Evolutionary conservation across 306 rosid species (phyloP).

Genomic region (Begonia fuchsioides): DNA sequence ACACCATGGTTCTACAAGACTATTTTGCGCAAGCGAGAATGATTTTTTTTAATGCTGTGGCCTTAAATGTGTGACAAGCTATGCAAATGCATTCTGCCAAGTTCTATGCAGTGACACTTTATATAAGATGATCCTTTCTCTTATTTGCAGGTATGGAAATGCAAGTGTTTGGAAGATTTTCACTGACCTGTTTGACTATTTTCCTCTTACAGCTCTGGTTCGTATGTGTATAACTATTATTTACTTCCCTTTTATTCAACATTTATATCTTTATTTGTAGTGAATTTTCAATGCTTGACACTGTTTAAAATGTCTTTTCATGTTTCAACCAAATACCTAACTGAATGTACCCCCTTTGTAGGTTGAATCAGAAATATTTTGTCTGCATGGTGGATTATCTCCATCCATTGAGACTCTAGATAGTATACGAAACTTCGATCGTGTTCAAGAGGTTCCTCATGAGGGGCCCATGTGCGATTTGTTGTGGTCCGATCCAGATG

Average conservation of each 20-base stretch:
- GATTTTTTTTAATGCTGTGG: background rate
- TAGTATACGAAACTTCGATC: background rate
- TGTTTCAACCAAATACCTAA: background rate
- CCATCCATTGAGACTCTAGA: constrained; percentile 2
- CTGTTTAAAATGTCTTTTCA: too few relatives aligned
- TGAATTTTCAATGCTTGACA: background rate
- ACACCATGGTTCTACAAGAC: too few relatives aligned
- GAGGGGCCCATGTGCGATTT: constrained; percentile 4
- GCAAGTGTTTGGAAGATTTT: constrained; percentile 1
- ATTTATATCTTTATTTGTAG: background rate
- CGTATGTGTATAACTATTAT: background rate
- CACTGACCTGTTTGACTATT: constrained; percentile 4
- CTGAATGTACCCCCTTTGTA: background rate
- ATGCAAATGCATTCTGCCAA: background rate
- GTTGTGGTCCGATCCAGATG: constrained; percentile 3
- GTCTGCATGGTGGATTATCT: constrained; percentile 3
- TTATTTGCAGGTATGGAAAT: constrained; percentile 39
- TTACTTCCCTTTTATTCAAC: background rate
- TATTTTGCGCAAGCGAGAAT: too few relatives aligned
- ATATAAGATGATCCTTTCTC: background rate
- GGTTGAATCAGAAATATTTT: constrained; percentile 4
- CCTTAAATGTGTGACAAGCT: background rate
- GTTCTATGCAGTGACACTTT: background rate
- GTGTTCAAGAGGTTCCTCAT: constrained; percentile 2
- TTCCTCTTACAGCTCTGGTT: background rate